Evolutionary conservation across 169 alveolate genomes (phyloP), one percentile per base, ranked within the genome.

Genomic region (Eimeria acervulina): DNA sequence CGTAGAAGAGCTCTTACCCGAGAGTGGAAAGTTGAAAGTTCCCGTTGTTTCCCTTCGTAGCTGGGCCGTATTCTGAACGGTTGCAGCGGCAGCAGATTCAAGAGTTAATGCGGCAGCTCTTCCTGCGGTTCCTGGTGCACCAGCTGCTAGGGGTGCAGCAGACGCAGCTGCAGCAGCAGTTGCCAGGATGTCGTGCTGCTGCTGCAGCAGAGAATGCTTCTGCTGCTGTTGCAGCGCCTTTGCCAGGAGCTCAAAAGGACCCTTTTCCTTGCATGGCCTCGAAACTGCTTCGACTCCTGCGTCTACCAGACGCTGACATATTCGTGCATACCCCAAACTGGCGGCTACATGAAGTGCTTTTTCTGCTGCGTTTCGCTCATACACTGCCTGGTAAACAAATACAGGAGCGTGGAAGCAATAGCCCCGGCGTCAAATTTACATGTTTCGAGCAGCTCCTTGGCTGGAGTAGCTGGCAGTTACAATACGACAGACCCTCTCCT

Each of bases 161-260:
- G 93, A 55, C 28, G 93, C 93, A 33, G 93, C 83, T 23, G 80
- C 81, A 36, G 93, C 63, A 36, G 81, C 78, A 19, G 93, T 51
- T 21, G 80, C 93, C 59, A 87, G 81, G 26, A 87, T 59, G n/a
- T 87, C 81, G 40, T 87, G 93, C 52, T 83, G 76, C 91, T 83
- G 91, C 74, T 51, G 91, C 81, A 87, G 59, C 61, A 55, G 72
- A 61, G 33, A 33, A 51, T 87, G 93, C 59, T 83, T 83, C 66
- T 61, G 93, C 93, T 87, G 78, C 59, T 87, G 93, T 44, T 87
- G 93, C 66, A 87, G 28, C 17, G 93, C 78, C 93, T 61, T 87
- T 12, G 93, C 93, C 63, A 87, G 59, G 38, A 44, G 78, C 42
- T 87, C 81, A 36, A 87, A 87, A 23, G 81, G 83, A 38, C 93